Percentiles rank a stretch among this genome's conserved stretches.
These are phyloP conservation scores for Thuja plicata DNA, from an alignment of 83 land plant species.

Conservation along the genomic window DNA sequence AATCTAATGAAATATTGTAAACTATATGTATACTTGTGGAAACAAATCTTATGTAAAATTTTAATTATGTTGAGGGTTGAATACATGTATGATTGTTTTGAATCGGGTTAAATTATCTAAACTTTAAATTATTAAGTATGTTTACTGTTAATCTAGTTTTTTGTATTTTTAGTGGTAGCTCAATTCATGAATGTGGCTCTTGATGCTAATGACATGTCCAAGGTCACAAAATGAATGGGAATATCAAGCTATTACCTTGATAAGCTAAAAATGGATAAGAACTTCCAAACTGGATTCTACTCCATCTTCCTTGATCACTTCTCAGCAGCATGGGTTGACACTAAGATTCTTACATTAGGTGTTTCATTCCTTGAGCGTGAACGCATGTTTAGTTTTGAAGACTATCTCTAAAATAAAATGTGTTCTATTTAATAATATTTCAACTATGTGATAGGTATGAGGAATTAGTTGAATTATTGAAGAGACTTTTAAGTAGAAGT, in stretches of 20 bases:
- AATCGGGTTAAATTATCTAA: not conserved
- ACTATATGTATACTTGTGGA: too few relatives aligned
- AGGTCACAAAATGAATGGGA: conserved; percentile 47
- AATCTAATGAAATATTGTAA: too few relatives aligned
- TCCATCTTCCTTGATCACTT: too few relatives aligned
- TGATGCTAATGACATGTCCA: conserved; percentile 53
- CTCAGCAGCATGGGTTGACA: conserved; percentile 75
- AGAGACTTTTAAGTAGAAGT: conserved; percentile 45
- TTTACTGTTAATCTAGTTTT: not conserved
- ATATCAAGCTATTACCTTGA: conserved; percentile 42
- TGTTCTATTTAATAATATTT: not conserved
- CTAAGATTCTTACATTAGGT: conserved; percentile 74
- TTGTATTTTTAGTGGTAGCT: too few relatives aligned
- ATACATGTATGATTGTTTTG: too few relatives aligned
- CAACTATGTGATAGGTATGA: conserved; percentile 52
- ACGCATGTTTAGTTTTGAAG: conserved; percentile 42
- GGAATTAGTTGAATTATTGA: conserved; percentile 66
- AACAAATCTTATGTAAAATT: too few relatives aligned
- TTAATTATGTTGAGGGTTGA: too few relatives aligned
- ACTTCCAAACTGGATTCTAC: conserved; percentile 18
- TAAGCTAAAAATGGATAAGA: not conserved
- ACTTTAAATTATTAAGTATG: not conserved
- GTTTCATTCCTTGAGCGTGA: conserved; percentile 82
- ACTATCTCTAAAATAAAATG: not conserved
- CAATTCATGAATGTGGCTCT: too few relatives aligned